phyloP scores from a whole-genome alignment of 2,329 filamentous ascomycete genomes.

The Cladobotryum mycophilum region DNA sequence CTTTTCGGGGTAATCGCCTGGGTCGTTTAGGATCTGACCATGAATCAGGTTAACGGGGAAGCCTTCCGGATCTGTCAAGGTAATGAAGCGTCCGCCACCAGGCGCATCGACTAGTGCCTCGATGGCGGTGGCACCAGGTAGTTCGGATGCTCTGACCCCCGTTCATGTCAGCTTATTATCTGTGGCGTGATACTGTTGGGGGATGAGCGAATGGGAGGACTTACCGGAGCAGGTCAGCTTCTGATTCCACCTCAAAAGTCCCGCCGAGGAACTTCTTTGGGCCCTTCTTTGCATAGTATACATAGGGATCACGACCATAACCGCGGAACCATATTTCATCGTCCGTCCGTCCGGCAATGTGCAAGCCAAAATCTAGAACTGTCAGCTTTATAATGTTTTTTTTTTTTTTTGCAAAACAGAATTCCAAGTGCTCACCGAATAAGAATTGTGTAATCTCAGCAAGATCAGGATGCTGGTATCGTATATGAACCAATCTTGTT shows the following conservation, averaged over 20 bases:
- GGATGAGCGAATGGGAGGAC: too few species aligned
- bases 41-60: constrained; percentile 5
- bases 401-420: too few species aligned
- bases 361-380: constrained; percentile 14
- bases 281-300: constrained; percentile 10
- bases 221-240: constrained; percentile 3
- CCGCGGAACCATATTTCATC: constrained; percentile 11
- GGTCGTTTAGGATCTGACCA: background rate
- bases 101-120: constrained; percentile 10
- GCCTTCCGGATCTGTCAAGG: constrained; percentile 8
- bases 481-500: constrained; percentile 10
- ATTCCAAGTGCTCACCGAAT: too few species aligned
- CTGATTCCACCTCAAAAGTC: constrained; percentile 10
- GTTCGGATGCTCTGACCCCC: constrained; percentile 1
- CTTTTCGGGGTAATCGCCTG: background rate
- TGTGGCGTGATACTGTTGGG: too few species aligned
- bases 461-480: constrained; percentile 14
- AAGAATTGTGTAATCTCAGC: too few species aligned
- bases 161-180: too few species aligned
- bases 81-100: constrained; percentile 11
- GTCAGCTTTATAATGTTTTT: too few species aligned
- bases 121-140: constrained; percentile 5
- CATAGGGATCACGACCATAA: constrained; percentile 10
- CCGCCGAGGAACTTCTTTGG: constrained; percentile 10
- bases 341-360: constrained; percentile 2